phyloP scores from a whole-genome alignment of 176 grass and related monocot genomes.

The Juncus effusus region DNA sequence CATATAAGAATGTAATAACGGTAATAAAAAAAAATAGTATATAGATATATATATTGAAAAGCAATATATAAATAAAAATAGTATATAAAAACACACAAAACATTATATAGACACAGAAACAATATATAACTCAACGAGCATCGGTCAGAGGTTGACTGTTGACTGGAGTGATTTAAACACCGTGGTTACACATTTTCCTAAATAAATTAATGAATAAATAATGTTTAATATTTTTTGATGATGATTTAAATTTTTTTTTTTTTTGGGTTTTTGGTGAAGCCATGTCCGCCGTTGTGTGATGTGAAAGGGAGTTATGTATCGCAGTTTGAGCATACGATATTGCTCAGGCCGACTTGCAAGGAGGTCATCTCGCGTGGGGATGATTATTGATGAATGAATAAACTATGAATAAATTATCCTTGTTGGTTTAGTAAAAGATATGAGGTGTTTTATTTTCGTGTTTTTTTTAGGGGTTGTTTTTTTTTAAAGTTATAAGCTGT shows the following conservation, averaged over 20 bases:
- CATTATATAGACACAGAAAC: no score
- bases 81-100: no score
- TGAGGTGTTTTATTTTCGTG: neutral
- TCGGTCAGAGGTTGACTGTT: no score
- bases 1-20: no score
- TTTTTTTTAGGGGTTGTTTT: neutral
- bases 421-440: neutral
- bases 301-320: constrained; percentile 92
- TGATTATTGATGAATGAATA: constrained; percentile 53
- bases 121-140: no score
- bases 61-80: no score
- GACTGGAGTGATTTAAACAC: no score
- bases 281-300: constrained; percentile 82
- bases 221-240: neutral
- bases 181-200: no score
- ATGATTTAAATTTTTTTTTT: neutral
- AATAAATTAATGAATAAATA: no score
- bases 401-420: constrained; percentile 8
- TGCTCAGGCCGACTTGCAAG: constrained; percentile 93
- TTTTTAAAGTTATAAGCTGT: neutral
- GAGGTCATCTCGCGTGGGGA: constrained; percentile 87
- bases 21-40: no score
- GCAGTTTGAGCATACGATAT: constrained; percentile 92
- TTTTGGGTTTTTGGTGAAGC: constrained; percentile 34
- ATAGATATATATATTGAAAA: no score